Conservation (phyloP, 441 rosid species). For the Syzygium syzygioides region DNA sequence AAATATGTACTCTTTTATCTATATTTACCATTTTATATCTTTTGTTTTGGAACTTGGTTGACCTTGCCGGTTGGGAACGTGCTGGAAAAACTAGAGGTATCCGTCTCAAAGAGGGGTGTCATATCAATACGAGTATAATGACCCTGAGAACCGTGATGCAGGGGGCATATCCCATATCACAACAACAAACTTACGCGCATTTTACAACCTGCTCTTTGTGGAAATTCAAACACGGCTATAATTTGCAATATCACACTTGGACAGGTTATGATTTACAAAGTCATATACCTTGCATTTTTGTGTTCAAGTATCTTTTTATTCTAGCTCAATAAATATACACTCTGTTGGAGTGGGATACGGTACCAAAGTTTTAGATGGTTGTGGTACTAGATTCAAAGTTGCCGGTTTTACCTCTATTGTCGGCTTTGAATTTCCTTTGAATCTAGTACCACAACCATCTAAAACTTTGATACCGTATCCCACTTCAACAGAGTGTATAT, state of each 20-base stretch:
- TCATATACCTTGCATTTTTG: not conserved
- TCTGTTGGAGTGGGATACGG: not conserved
- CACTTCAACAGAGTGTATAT: not conserved
- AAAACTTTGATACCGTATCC: not conserved
- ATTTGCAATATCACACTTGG: constrained; percentile 99
- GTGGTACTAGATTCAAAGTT: too few species aligned
- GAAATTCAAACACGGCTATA: constrained; percentile 98
- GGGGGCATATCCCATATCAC: constrained; percentile 96
- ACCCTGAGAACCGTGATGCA: constrained; percentile 91
- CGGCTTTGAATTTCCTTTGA: too few species aligned
- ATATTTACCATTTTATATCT: not conserved
- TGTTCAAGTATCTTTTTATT: not conserved
- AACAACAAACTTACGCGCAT: constrained; percentile 98
- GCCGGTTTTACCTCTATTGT: too few species aligned
- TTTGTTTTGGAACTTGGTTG: constrained; percentile 72
- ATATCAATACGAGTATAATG: constrained; percentile 95
- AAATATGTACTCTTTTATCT: not conserved
- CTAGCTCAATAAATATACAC: not conserved
- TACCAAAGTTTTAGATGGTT: not conserved
- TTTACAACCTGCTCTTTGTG: constrained; percentile 94
- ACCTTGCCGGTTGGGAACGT: constrained; percentile 98
- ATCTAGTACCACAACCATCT: too few species aligned
- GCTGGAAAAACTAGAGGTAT: constrained; percentile 99
- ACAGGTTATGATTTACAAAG: constrained; percentile 43
- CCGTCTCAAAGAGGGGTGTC: constrained; percentile 94